Conservation (phyloP, 768 basidiomycete genomes). For the Leccinum longicurvipes region DNA sequence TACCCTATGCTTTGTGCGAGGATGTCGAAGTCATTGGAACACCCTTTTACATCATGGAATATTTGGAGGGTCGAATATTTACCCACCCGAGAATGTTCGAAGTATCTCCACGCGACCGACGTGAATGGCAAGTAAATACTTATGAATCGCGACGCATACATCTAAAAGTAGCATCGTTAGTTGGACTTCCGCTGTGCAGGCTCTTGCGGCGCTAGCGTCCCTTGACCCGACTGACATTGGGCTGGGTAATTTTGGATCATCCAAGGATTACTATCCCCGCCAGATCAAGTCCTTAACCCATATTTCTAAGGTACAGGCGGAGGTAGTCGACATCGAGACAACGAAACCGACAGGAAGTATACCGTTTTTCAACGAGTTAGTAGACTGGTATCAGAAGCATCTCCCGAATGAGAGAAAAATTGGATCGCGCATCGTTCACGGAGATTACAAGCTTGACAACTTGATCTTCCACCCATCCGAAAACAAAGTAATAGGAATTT, state of each 20-base stretch:
- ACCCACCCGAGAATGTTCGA: conserved; percentile 78
- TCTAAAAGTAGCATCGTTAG: conserved; percentile 35
- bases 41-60: conserved; percentile 96
- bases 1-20: conserved; percentile 79
- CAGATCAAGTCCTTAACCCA: conserved; percentile 88
- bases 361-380: conserved; percentile 67
- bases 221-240: conserved; percentile 66
- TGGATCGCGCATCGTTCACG: conserved; percentile 88
- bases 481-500: conserved; percentile 87
- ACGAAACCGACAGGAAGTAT: conserved; percentile 61
- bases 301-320: conserved; percentile 77
- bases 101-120: conserved; percentile 55
- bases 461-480: conserved; percentile 91
- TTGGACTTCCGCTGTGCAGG: conserved; percentile 73
- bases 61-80: conserved; percentile 90
- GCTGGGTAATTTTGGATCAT: conserved; percentile 66
- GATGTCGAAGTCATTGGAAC: conserved; percentile 78
- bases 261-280: conserved; percentile 84
- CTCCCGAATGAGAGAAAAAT: conserved; percentile 74
- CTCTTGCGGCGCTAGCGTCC: conserved; percentile 64
- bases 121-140: conserved; percentile 57
- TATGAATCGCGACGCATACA: not conserved
- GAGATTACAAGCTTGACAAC: conserved; percentile 98
- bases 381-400: conserved; percentile 71
- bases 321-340: conserved; percentile 63